Percentiles rank a stretch among this genome's conserved stretches.
These are phyloP conservation scores for Cornus florida DNA, from an alignment of 148 eudicot species.

Conservation along the genomic window DNA sequence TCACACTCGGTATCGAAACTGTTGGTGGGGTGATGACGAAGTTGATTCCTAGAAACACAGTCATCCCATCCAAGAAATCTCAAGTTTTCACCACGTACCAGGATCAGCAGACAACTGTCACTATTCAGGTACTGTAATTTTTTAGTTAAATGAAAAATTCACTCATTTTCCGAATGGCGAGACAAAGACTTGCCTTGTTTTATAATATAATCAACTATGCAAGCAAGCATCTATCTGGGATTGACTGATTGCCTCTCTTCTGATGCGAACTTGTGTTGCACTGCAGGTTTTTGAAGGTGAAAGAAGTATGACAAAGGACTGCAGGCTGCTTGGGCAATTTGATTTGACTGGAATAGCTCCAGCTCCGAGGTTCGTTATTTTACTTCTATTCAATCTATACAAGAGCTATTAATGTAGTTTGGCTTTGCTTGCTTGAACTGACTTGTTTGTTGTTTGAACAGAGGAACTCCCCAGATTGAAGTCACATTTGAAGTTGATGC, in stretches of 20 bases:
- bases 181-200: no score
- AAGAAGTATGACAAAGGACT: conserved; percentile 70
- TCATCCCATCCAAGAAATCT: conserved; percentile 79
- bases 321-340: conserved; percentile 66
- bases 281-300: conserved; percentile 74
- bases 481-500: conserved; percentile 83
- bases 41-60: conserved; percentile 80
- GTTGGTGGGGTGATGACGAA: conserved; percentile 90
- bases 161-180: no score
- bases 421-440: not conserved
- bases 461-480: conserved; percentile 81
- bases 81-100: conserved; percentile 85
- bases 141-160: not conserved
- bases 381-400: not conserved
- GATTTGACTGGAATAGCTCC: conserved; percentile 70
- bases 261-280: not conserved
- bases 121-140: conserved; percentile 51
- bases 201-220: no score
- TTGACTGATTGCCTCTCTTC: not conserved
- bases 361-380: conserved; percentile 59
- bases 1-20: conserved; percentile 78
- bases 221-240: not conserved
- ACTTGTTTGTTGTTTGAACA: conserved; percentile 21
- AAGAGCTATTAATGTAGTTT: not conserved
- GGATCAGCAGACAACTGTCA: conserved; percentile 76